Base-by-base conservation (phyloP, 2,329 filamentous ascomycete genomes). In the Mycosphaerella sp. region DNA sequence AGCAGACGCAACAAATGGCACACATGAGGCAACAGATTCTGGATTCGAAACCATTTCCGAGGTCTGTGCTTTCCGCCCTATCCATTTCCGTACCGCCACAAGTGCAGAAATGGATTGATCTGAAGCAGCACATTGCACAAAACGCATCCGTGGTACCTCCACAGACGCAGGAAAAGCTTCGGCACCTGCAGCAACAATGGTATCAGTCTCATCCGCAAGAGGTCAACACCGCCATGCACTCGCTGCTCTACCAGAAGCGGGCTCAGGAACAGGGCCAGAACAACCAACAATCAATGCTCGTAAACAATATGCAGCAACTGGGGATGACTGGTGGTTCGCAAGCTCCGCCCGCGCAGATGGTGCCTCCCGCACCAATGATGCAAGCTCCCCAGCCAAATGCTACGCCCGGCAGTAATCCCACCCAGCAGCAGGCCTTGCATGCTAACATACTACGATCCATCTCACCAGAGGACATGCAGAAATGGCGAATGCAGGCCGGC, bases 21-120 rank as follows among this genome's bases (percentile, higher is more conserved):
- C 51, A 53, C 17, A 40, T 63, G n/a, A 48, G 58, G 40, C 29
- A 36, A 11, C 54, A 57, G 36, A 48, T 55, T 10, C 55, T 59
- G 52, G 60, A 61, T 43, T 29, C 46, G 36, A 57, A 56, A 47
- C 54, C 58, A 6, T 61, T 59, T 38, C 59, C 55, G 29, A 59
- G 56, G 45, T 42, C 53, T 23, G 39, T 55, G 34, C 49, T 57
- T 29, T 50, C 42, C 11, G 43, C 54, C 40, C 45, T 58, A 4
- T 51, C 50, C 31, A 59, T 60, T 38, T 55, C 57, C 8, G 61
- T 80, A 8, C 79, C 80, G 5, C 74, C 74, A 29, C 67, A 76
- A 10, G 70, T 82, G 23, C 77, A 74, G 59, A 76, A 74, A 2
- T 83, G 80, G 80, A 75, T 74, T 7, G 76, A 81, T 53, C 69